These are phyloP conservation scores for Candida xyloterini DNA, from an alignment of 805 yeast genomes.

Conservation along the genomic window DNA sequence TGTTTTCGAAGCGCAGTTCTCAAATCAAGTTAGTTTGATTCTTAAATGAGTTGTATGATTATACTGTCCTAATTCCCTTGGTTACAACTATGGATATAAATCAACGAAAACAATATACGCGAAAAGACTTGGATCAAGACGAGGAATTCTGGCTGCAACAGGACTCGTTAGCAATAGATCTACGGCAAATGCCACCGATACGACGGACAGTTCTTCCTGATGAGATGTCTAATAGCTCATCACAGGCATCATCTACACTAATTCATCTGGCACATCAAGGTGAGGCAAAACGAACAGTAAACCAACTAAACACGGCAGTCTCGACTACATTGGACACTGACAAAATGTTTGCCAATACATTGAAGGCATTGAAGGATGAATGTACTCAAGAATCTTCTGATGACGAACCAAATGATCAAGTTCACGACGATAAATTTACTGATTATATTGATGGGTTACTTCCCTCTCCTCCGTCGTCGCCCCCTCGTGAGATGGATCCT, in stretches of 20 bases:
- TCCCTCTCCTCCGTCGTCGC: constrained; percentile 72
- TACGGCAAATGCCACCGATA: constrained; percentile 12
- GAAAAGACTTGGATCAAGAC: constrained; percentile 22
- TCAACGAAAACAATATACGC: constrained; percentile 19
- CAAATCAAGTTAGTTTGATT: too few relatives aligned
- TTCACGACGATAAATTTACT: constrained; percentile 36
- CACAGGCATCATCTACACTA: constrained; percentile 31
- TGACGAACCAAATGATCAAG: constrained; percentile 14
- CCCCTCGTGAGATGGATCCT: constrained; percentile 81
- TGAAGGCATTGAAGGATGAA: constrained; percentile 4
- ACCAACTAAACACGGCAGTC: constrained; percentile 10
- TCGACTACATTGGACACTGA: constrained; percentile 28
- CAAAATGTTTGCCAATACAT: constrained; percentile 13
- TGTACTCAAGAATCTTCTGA: neutral
- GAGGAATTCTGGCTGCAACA: constrained; percentile 23
- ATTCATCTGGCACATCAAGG: constrained; percentile 18
- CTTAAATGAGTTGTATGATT: neutral
- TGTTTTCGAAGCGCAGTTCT: neutral
- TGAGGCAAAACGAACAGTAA: constrained; percentile 9
- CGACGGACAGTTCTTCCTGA: constrained; percentile 11
- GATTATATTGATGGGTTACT: constrained; percentile 40
- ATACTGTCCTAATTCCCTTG: neutral
- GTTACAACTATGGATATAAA: constrained; percentile 4
- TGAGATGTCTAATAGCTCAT: constrained; percentile 23
- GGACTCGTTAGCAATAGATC: constrained; percentile 14